Evolutionary conservation across 768 basidiomycete genomes (phyloP), one percentile per base, ranked within the genome.

Genomic region (Leccinellum albellum): DNA sequence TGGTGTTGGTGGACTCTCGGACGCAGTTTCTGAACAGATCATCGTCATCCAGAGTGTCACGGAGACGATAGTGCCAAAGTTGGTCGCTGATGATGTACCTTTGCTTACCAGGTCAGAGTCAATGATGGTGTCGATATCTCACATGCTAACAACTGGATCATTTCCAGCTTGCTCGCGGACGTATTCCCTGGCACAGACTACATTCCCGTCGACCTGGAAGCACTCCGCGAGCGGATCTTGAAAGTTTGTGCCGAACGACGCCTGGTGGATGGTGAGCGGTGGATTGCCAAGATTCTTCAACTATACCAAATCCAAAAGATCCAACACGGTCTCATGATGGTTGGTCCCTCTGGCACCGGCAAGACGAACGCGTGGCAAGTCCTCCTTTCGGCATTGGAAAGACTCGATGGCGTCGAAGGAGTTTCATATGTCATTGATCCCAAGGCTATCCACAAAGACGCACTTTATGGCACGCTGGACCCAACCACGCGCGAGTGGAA

Each of bases 241-340:
- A 85, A 88, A 64, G 91, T 98, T 56, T 98, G 96, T 74, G 73
- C 76, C 7, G 93, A 97, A 72, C 85, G 86, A 37, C 87, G 93
- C 32, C 79, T 98, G n/a, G 81, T 94, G 23, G 76, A 85, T 49
- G 92, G 94, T 20, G 91, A 95, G 47, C 82, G 83, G 32, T 99
- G 97, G 96, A 81, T 94, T 51, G 82, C 86, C 64, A 99, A 99
- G 78, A 96, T 98, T 56, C 80, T 99, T 14, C 97, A 99, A 70
- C 82, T 99, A 5, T 98, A 98, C 73, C 97, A 98, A 72, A 98
- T 99, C 57, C 97, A 99, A 75, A 98, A 94, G 77, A 99, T 98
- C 61, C 96, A 98, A 64, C 97, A 99, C 73, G 97, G 97, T 74
- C 79, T 99, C 42, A 98, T 99, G 97, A 97, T 99, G 94, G 97